These are phyloP conservation scores for Aphanomyces cochlioides DNA, from an alignment of 352 stramenopile species.

Conservation along the genomic window DNA sequence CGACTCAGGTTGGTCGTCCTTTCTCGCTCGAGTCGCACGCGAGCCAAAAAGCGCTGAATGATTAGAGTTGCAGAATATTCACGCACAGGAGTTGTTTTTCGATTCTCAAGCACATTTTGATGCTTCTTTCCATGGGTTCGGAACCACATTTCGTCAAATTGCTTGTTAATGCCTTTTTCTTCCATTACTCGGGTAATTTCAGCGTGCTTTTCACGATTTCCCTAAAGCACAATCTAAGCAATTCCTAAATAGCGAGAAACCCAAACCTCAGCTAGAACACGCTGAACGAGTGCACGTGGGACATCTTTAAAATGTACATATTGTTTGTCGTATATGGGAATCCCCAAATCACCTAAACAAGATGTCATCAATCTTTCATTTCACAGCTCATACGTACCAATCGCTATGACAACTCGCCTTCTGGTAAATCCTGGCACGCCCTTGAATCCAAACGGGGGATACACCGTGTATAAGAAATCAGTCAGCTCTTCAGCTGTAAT, in stretches of 20 bases:
- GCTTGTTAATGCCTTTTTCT: constrained; percentile 28
- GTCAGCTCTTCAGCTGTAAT: constrained; percentile 75
- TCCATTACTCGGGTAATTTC: constrained; percentile 24
- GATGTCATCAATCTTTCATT: not conserved
- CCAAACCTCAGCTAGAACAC: constrained; percentile 19
- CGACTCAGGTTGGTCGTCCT: not conserved
- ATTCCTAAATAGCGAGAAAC: not conserved
- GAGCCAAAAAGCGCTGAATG: constrained; percentile 26
- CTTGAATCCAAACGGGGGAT: constrained; percentile 64
- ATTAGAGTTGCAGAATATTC: constrained; percentile 24
- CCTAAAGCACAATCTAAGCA: not conserved
- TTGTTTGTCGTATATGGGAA: constrained; percentile 81
- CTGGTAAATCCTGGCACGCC: constrained; percentile 20
- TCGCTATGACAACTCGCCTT: not conserved
- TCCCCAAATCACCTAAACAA: constrained; percentile 47
- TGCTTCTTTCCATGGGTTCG: constrained; percentile 2
- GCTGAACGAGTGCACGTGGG: constrained; percentile 27
- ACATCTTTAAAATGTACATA: constrained; percentile 86
- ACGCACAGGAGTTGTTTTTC: not conserved
- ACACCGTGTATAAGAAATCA: constrained; percentile 73
- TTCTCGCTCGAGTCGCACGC: constrained; percentile 11
- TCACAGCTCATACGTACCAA: constrained; percentile 10
- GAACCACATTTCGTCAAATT: constrained; percentile 33
- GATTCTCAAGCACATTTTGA: constrained; percentile 7
- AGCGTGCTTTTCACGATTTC: not conserved